phyloP scores from a whole-genome alignment of 2,329 filamentous ascomycete genomes.

The Chaetothyriales sp. region DNA sequence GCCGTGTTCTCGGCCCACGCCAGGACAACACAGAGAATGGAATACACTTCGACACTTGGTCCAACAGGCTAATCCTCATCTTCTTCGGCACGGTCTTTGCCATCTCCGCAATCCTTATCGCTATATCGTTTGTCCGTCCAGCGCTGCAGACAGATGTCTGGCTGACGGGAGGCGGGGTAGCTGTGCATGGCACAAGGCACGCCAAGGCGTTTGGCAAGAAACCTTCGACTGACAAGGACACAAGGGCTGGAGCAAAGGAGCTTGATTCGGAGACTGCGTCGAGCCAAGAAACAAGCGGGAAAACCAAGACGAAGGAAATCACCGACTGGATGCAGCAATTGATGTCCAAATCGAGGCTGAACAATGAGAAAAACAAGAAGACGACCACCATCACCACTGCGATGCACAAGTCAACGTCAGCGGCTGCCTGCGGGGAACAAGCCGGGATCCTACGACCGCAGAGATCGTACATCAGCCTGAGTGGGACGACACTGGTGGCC shows the following conservation, averaged over 20 bases:
- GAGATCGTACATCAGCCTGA: neutral
- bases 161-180: no score
- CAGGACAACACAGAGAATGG: neutral
- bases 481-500: neutral
- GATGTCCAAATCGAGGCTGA: neutral
- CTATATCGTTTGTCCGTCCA: no score
- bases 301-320: neutral
- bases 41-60: neutral
- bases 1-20: neutral
- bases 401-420: neutral
- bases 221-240: neutral
- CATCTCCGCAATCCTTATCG: neutral
- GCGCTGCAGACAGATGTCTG: no score
- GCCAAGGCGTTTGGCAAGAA: neutral
- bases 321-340: neutral
- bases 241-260: neutral
- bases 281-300: neutral
- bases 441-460: no score
- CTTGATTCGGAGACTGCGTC: neutral
- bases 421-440: neutral
- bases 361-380: neutral
- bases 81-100: neutral
- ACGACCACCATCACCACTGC: neutral
- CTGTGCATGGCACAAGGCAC: neutral
- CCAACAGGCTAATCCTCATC: neutral